These are phyloP conservation scores for Aegilops longissima DNA, from an alignment of 176 grass and related monocot species.

Conservation along the genomic window DNA sequence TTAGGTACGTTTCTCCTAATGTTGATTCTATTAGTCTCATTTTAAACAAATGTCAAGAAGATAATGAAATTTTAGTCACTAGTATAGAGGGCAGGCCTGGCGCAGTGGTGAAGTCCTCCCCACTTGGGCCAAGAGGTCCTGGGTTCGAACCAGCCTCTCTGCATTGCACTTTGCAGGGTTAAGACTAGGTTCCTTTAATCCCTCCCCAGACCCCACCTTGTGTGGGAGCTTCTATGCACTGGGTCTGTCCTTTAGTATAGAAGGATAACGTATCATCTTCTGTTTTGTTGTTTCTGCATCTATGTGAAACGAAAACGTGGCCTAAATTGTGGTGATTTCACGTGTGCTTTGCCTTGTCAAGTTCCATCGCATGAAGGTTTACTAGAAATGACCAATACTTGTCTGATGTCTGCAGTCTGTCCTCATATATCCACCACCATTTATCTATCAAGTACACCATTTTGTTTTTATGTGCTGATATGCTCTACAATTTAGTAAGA, in stretches of 20 bases:
- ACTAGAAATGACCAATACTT: constrained; percentile 24
- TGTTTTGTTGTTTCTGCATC: background rate
- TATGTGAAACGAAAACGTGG: background rate
- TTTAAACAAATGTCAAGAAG: background rate
- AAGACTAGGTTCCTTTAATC: no score
- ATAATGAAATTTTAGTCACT: background rate
- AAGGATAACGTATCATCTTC: background rate
- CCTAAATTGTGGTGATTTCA: background rate
- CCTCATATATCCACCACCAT: background rate
- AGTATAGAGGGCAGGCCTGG: background rate
- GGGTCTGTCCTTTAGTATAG: no score
- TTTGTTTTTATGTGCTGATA: constrained; percentile 9
- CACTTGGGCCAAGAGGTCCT: no score
- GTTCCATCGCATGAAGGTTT: background rate
- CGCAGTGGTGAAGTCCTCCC: no score
- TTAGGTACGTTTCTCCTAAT: constrained; percentile 58
- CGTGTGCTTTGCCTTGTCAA: background rate
- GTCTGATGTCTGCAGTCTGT: constrained; percentile 1
- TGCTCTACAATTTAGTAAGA: background rate
- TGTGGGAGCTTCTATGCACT: no score
- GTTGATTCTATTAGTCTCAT: constrained; percentile 28
- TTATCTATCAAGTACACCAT: background rate
- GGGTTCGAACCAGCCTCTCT: no score
- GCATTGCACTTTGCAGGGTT: no score
- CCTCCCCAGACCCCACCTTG: no score